Percentiles rank a stretch among this genome's conserved stretches.
phyloP scores from a whole-genome alignment of 805 yeast species.

The Maudiozyma bulderi region DNA sequence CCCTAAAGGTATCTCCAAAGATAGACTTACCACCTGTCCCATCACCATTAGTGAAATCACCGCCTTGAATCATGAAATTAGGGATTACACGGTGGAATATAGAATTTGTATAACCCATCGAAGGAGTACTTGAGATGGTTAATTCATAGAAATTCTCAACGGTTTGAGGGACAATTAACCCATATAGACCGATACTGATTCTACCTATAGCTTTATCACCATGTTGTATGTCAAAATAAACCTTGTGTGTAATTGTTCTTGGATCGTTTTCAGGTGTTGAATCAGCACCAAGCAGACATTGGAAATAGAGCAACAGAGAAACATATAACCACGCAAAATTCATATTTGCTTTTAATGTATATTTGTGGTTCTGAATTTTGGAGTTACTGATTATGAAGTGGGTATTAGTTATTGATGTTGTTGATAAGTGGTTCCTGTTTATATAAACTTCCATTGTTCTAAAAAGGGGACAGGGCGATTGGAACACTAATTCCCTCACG shows the following conservation, averaged over 20 bases:
- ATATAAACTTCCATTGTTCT: too few species aligned
- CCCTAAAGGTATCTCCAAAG: conserved; percentile 59
- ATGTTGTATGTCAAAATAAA: conserved; percentile 68
- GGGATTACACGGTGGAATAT: conserved; percentile 93
- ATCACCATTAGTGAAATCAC: conserved; percentile 79
- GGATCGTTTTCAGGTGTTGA: too few species aligned
- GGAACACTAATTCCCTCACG: too few species aligned
- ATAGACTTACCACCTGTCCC: conserved; percentile 93
- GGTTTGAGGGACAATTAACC: conserved; percentile 84
- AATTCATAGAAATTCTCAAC: conserved; percentile 89
- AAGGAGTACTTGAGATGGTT: conserved; percentile 77
- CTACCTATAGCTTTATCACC: conserved; percentile 67
- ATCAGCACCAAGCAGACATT: too few species aligned
- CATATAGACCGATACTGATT: conserved; percentile 73
- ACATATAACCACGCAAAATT: too few species aligned
- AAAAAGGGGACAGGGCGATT: too few species aligned
- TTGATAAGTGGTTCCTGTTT: too few species aligned
- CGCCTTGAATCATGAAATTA: conserved; percentile 53
- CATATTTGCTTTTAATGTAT: too few species aligned
- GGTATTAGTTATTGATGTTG: too few species aligned
- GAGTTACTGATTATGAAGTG: too few species aligned
- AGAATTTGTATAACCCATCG: conserved; percentile 77
- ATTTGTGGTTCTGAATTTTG: too few species aligned
- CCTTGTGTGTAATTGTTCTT: conserved; percentile 30
- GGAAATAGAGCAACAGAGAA: too few species aligned